Evolutionary conservation across 371 early-diverging fungal genomes (phyloP).

Genomic region (Mucor ambiguus): DNA sequence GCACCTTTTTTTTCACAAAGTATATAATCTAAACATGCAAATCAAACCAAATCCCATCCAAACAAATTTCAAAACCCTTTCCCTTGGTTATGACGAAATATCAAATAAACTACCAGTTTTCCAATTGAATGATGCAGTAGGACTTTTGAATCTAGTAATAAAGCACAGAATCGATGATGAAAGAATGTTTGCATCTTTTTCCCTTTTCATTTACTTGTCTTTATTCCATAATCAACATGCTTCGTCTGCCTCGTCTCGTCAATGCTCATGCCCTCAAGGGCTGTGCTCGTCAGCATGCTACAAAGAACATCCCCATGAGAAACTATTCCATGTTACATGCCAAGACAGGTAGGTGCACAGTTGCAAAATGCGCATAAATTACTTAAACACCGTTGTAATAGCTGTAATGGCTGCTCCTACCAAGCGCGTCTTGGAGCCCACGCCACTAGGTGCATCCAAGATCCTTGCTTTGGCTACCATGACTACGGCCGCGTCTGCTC

Average conservation of each 20-base stretch:
- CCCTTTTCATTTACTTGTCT: not conserved
- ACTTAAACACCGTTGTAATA: not conserved
- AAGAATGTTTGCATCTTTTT: not conserved
- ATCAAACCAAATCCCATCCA: not conserved
- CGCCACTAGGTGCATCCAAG: conserved; percentile 18
- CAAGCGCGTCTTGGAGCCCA: not conserved
- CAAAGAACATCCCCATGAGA: not conserved
- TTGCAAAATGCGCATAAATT: not conserved
- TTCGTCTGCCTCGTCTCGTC: conserved; percentile 12
- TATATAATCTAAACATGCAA: not conserved
- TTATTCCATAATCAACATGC: not conserved
- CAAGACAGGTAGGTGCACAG: not conserved
- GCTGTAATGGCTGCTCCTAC: not conserved
- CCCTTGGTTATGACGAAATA: conserved; percentile 10
- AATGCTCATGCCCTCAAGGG: conserved; percentile 3
- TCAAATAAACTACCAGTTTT: conserved; percentile 5
- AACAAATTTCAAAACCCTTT: not conserved
- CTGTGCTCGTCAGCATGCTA: conserved; percentile 1
- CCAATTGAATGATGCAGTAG: not conserved
- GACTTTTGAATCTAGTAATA: conserved; percentile 6
- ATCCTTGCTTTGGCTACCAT: conserved; percentile 20
- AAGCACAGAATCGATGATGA: conserved; percentile 45
- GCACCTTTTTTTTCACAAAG: not conserved
- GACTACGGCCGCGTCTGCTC: conserved; percentile 7
- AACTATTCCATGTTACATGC: not conserved